phyloP scores from a whole-genome alignment of 2,329 filamentous ascomycete species.

The Scytalidium sp. region DNA sequence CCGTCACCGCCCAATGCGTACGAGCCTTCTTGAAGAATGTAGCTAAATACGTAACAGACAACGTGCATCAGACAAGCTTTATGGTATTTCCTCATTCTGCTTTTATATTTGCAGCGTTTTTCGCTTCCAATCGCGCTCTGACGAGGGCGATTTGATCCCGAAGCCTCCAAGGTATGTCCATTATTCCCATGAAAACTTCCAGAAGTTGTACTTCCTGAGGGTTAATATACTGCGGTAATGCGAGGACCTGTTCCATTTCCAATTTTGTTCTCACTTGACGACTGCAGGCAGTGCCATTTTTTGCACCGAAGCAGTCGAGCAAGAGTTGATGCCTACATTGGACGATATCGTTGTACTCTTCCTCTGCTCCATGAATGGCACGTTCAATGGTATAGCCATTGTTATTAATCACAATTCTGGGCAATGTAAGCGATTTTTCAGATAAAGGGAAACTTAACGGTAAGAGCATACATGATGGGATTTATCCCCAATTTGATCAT shows the following conservation, averaged over 20 bases:
- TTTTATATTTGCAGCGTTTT: no score
- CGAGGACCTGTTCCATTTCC: no score
- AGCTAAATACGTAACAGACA: no score
- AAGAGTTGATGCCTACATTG: slow-evolving; percentile 49
- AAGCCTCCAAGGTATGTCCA: slow-evolving; percentile 1
- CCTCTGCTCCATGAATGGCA: slow-evolving; percentile 50
- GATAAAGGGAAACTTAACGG: no score
- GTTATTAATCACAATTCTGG: slow-evolving; percentile 59
- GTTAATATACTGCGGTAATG: no score
- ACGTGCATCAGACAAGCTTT: no score
- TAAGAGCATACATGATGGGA: slow-evolving; percentile 42
- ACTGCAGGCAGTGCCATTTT: slow-evolving; percentile 43
- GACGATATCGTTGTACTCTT: slow-evolving; percentile 52
- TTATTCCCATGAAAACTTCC: slow-evolving; percentile 35
- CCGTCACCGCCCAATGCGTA: no score
- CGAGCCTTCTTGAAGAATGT: no score
- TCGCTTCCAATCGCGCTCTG: no score
- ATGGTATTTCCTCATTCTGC: no score
- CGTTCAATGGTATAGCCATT: slow-evolving; percentile 58
- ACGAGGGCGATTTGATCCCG: neutral
- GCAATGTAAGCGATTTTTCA: no score
- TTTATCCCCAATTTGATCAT: slow-evolving; percentile 54
- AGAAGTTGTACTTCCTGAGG: slow-evolving; percentile 37
- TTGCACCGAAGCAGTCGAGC: slow-evolving; percentile 45
- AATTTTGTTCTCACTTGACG: slow-evolving; percentile 65